phyloP scores from a whole-genome alignment of 208 protist species.

The Trypanosomatidae sp. region DNA sequence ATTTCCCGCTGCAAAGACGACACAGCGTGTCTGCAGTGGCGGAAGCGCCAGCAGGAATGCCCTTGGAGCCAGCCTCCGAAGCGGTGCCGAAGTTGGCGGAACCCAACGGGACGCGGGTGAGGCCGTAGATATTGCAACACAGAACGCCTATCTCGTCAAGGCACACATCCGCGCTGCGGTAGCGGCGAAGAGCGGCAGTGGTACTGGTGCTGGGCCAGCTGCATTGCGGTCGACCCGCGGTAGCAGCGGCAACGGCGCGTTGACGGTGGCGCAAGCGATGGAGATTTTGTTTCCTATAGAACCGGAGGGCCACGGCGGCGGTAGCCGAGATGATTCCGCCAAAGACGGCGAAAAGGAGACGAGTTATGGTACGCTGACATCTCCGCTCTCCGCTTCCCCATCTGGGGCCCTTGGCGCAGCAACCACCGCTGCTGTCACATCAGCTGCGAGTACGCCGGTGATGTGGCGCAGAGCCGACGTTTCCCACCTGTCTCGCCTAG shows the following conservation, averaged over 20 bases:
- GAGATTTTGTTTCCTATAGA: constrained; percentile 19
- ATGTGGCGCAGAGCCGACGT: constrained; percentile 27
- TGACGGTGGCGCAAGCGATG: constrained; percentile 29
- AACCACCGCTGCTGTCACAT: background rate
- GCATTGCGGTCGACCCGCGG: background rate
- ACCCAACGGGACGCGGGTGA: background rate
- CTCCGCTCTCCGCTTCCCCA: background rate
- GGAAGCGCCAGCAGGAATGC: background rate
- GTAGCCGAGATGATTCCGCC: background rate
- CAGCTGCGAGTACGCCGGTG: background rate
- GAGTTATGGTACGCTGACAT: background rate
- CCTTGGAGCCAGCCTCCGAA: background rate
- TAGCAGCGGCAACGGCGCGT: background rate
- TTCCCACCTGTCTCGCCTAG: constrained; percentile 61
- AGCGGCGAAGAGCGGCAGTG: background rate
- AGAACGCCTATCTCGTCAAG: constrained; percentile 2
- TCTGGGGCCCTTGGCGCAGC: background rate
- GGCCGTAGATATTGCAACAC: background rate
- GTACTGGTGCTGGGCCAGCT: background rate
- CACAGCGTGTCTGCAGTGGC: too few species aligned
- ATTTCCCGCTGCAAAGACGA: background rate
- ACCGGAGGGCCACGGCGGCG: background rate
- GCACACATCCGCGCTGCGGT: background rate
- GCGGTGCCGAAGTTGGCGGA: background rate
- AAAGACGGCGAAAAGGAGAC: background rate